Conservation (phyloP, 2,329 filamentous ascomycete species). For the Anisogramma anomala region DNA sequence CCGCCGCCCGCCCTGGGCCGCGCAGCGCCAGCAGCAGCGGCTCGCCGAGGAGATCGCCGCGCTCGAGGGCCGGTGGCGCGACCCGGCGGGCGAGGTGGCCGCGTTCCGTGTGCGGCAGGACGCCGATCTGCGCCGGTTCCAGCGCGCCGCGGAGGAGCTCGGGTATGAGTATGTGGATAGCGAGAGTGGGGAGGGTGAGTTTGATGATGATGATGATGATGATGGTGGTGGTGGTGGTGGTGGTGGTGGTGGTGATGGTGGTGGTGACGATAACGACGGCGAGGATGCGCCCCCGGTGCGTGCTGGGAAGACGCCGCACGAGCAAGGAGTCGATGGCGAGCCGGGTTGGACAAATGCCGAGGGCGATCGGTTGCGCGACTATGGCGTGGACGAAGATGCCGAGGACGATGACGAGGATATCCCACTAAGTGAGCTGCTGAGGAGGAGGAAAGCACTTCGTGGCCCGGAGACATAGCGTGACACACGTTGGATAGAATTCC, state of each 20-base stretch:
- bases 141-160: slow-evolving; percentile 35
- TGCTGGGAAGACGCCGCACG: slow-evolving; percentile 15
- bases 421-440: slow-evolving; percentile 56
- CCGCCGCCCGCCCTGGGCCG: slow-evolving; percentile 16
- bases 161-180: slow-evolving; percentile 22
- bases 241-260: slow-evolving; percentile 12
- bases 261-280: slow-evolving; percentile 25
- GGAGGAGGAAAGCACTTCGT: slow-evolving; percentile 34
- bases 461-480: too few relatives aligned
- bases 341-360: slow-evolving; percentile 63
- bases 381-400: slow-evolving; percentile 66
- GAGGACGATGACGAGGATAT: slow-evolving; percentile 44
- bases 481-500: too few relatives aligned
- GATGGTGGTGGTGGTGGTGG: too few relatives aligned
- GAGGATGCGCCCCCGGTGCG: slow-evolving; percentile 16
- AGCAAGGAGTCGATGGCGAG: slow-evolving; percentile 32
- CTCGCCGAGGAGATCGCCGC: slow-evolving; percentile 9
- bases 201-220: slow-evolving; percentile 49
- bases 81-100: slow-evolving; percentile 33
- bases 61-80: slow-evolving; percentile 20
- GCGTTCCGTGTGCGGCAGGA: slow-evolving; percentile 40
- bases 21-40: slow-evolving; percentile 16
- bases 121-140: slow-evolving; percentile 29
- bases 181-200: slow-evolving; percentile 17
- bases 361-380: slow-evolving; percentile 63